Evolutionary conservation across 768 basidiomycete species (phyloP).

Genomic region (Lyophyllum shimeji): DNA sequence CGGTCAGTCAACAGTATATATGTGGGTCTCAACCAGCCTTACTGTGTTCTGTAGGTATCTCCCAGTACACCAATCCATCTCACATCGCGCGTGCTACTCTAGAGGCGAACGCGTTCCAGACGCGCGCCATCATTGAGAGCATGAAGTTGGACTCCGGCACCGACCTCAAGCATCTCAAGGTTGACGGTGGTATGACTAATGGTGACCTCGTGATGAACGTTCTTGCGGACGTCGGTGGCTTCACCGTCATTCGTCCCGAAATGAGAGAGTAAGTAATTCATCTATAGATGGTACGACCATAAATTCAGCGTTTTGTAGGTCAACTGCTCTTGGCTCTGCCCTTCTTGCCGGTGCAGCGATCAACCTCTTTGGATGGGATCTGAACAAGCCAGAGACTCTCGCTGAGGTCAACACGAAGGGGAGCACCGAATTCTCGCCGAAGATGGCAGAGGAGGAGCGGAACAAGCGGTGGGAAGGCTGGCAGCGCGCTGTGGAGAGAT

Average conservation of each 20-base stretch:
- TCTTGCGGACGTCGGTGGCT: conserved; percentile 88
- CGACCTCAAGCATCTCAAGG: conserved; percentile 83
- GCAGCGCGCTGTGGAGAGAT: conserved; percentile 86
- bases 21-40: background rate
- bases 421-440: conserved; percentile 66
- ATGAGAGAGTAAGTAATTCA: conserved; percentile 86
- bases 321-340: conserved; percentile 94
- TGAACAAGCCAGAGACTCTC: conserved; percentile 80
- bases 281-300: background rate
- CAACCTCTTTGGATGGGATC: conserved; percentile 88
- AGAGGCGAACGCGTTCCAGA: conserved; percentile 96
- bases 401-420: conserved; percentile 85
- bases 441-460: conserved; percentile 49
- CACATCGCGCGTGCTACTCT: conserved; percentile 95
- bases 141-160: conserved; percentile 89
- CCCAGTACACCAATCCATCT: conserved; percentile 85
- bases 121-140: conserved; percentile 90
- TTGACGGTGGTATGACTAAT: conserved; percentile 99
- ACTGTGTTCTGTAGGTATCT: conserved; percentile 48
- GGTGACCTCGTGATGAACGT: conserved; percentile 87
- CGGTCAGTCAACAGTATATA: conserved; percentile 38
- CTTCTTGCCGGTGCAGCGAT: conserved; percentile 90
- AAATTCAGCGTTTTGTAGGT: conserved; percentile 44
- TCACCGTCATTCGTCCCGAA: conserved; percentile 87
- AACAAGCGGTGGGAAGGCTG: conserved; percentile 74